A percentile compares a stretch with the other conserved stretches of the same genome.
These are phyloP conservation scores for Sclerotinia borealis DNA, from an alignment of 2,329 filamentous ascomycete species.

Conservation along the genomic window DNA sequence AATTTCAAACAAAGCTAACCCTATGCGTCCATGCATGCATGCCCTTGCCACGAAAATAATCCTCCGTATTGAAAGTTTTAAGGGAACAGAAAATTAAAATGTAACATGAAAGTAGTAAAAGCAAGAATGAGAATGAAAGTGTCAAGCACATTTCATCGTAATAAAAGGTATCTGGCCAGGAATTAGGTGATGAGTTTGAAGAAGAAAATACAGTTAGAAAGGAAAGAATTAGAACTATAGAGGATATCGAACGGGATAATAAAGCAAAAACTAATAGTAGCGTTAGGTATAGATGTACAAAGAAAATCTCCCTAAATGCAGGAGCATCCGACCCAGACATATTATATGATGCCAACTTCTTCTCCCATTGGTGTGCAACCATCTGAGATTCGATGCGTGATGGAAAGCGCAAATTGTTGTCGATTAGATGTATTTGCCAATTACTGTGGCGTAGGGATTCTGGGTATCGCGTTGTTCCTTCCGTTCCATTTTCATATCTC, in stretches of 20 bases:
- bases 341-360: not conserved
- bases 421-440: not conserved
- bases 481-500: not conserved
- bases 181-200: not conserved
- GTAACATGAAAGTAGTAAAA: not conserved
- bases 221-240: not conserved
- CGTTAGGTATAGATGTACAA: not conserved
- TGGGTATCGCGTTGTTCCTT: not conserved
- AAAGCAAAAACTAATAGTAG: not conserved
- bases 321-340: not conserved
- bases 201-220: not conserved
- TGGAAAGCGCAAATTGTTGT: not conserved
- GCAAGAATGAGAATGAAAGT: not conserved
- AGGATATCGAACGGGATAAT: not conserved
- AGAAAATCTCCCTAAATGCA: not conserved
- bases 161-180: not conserved
- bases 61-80: not conserved
- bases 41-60: not conserved
- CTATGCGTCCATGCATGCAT: not conserved
- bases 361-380: not conserved
- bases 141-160: not conserved
- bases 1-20: not conserved
- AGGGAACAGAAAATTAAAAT: not conserved
- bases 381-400: not conserved
- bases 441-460: not conserved